Conservation (phyloP, 2,329 filamentous ascomycete genomes). For the Alternaria sp. region DNA sequence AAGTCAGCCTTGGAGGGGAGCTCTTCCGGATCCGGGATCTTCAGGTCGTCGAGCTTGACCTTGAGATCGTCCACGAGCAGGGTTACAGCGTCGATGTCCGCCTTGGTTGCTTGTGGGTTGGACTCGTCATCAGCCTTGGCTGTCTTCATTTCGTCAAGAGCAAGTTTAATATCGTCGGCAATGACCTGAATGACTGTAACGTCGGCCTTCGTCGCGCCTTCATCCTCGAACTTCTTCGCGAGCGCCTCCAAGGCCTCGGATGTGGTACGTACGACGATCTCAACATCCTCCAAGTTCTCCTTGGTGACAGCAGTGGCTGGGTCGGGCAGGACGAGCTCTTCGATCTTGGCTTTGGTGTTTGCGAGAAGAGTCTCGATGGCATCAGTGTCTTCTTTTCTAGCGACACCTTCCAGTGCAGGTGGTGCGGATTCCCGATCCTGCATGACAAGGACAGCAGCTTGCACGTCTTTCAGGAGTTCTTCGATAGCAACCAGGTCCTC, state of each 20-base stretch:
- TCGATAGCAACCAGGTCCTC: slow-evolving; percentile 61
- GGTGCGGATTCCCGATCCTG: slow-evolving; percentile 39
- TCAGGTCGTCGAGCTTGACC: slow-evolving; percentile 75
- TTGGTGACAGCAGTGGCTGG: slow-evolving; percentile 73
- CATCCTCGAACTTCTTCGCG: slow-evolving; percentile 70
- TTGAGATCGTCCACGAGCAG: slow-evolving; percentile 87
- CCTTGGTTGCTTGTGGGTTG: slow-evolving; percentile 76
- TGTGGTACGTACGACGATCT: slow-evolving; percentile 76
- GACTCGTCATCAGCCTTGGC: slow-evolving; percentile 59
- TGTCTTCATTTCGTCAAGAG: slow-evolving; percentile 72
- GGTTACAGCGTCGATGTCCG: slow-evolving; percentile 81
- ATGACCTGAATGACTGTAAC: slow-evolving; percentile 78
- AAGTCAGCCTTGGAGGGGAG: slow-evolving; percentile 81
- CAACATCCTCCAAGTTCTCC: slow-evolving; percentile 67
- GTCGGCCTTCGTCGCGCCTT: slow-evolving; percentile 79
- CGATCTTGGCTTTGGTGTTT: slow-evolving; percentile 87
- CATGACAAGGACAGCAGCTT: slow-evolving; percentile 60
- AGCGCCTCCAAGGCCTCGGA: slow-evolving; percentile 76
- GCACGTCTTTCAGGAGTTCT: slow-evolving; percentile 62
- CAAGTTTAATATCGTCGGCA: slow-evolving; percentile 76
- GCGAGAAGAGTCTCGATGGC: slow-evolving; percentile 89
- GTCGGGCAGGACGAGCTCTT: slow-evolving; percentile 74
- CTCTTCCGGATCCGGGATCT: slow-evolving; percentile 72
- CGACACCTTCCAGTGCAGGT: slow-evolving; percentile 59
- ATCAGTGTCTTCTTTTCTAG: slow-evolving; percentile 83